Evolutionary conservation across 495 filamentous ascomycete genomes (phyloP).

Genomic region (Pseudoneurospora amorphoporcata): DNA sequence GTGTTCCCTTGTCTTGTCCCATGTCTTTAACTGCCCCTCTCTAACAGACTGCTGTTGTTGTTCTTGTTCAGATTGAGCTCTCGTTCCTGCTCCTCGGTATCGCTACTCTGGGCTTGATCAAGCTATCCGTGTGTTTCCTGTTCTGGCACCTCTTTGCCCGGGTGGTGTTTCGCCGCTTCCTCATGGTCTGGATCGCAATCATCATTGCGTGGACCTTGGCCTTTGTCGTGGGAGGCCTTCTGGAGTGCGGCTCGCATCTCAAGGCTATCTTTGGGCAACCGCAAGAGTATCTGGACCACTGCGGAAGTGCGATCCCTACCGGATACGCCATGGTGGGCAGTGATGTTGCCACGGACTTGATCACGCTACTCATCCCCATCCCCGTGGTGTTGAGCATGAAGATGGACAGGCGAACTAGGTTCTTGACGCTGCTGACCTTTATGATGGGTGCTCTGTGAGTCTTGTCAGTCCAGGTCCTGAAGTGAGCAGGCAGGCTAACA

Average conservation of each 20-base stretch:
- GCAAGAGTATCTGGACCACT: conserved; percentile 5
- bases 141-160: conserved; percentile 15
- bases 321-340: conserved; percentile 10
- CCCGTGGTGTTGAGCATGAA: conserved; percentile 7
- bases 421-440: conserved; percentile 9
- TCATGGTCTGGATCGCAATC: conserved; percentile 11
- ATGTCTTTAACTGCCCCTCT: neutral
- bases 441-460: conserved; percentile 13
- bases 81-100: conserved; percentile 4
- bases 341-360: conserved; percentile 10
- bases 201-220: conserved; percentile 2
- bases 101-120: conserved; percentile 5
- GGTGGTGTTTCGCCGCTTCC: conserved; percentile 9
- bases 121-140: conserved; percentile 7
- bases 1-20: neutral
- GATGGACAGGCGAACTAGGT: conserved; percentile 3
- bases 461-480: neutral
- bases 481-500: neutral
- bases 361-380: conserved; percentile 12
- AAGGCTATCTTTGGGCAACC: conserved; percentile 1
- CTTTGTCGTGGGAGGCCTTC: conserved; percentile 5
- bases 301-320: neutral
- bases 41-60: neutral
- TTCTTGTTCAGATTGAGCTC: neutral
- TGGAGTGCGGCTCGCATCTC: conserved; percentile 9